Conservation (phyloP, 1,139 yeast species). For the Wickerhamomyces sp. region DNA sequence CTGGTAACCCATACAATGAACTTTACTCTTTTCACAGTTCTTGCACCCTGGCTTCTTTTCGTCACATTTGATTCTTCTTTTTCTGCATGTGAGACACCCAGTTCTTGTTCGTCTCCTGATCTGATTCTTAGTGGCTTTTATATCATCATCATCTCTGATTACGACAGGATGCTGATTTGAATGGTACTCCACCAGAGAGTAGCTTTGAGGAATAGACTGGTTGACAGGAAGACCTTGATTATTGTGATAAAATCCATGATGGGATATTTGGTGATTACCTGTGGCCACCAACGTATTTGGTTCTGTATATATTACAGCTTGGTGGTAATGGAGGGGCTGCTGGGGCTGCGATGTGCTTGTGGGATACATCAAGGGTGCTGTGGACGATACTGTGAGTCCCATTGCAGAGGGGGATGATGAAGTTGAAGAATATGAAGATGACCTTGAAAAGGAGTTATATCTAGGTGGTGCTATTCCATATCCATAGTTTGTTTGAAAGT, state of each 20-base stretch:
- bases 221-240: background rate
- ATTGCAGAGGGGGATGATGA: background rate
- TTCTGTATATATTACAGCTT: background rate
- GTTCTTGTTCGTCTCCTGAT: conserved; percentile 39
- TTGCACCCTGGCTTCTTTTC: conserved; percentile 37
- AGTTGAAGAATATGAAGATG: background rate
- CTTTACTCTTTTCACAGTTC: conserved; percentile 67
- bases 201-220: background rate
- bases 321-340: background rate
- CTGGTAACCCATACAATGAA: conserved; percentile 61
- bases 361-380: background rate
- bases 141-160: background rate
- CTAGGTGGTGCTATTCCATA: background rate
- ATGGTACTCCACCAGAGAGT: background rate
- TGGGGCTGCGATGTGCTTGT: background rate
- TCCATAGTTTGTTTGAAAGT: background rate
- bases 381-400: background rate
- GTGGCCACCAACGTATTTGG: too few species aligned
- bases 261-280: background rate
- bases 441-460: background rate
- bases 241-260: background rate
- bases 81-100: conserved; percentile 3
- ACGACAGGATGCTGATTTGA: background rate
- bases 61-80: conserved; percentile 4
- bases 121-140: conserved; percentile 24